phyloP scores from a whole-genome alignment of 441 rosid species.

The Brassica balearica region DNA sequence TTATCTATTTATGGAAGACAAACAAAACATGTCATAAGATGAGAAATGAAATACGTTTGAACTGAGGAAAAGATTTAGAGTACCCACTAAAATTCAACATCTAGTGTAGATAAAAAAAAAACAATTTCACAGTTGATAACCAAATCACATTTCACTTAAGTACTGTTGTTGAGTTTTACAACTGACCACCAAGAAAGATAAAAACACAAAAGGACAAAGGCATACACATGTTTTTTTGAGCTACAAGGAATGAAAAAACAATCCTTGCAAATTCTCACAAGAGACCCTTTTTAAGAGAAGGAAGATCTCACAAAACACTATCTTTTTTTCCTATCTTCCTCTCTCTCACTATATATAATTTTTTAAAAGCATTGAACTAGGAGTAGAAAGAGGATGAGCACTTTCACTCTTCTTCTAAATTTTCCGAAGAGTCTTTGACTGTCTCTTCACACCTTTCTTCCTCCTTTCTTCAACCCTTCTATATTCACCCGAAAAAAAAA shows the following conservation, averaged over 20 bases:
- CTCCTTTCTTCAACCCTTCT: conserved; percentile 49
- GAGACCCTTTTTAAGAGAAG: neutral
- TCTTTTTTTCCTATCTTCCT: conserved; percentile 29
- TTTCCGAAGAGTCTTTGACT: conserved; percentile 37
- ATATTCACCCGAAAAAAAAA: conserved; percentile 45
- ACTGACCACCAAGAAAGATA: conserved; percentile 32
- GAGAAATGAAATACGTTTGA: neutral
- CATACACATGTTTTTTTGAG: conserved; percentile 29
- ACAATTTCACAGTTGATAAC: neutral
- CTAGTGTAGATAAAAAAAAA: neutral
- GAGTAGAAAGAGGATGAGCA: conserved; percentile 99
- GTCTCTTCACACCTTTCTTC: conserved; percentile 59
- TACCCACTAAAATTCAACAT: neutral
- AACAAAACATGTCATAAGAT: neutral
- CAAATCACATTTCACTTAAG: neutral
- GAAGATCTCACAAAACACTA: conserved; percentile 29
- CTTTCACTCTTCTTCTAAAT: conserved; percentile 73
- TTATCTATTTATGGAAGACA: neutral
- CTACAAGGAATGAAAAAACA: conserved; percentile 47
- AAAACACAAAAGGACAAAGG: conserved; percentile 28
- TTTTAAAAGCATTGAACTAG: conserved; percentile 37
- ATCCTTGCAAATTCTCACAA: conserved; percentile 39
- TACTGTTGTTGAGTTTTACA: neutral
- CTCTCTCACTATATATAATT: conserved; percentile 44
- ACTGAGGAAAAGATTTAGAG: neutral